Evolutionary conservation across 2,329 filamentous ascomycete species (phyloP), one percentile per base, ranked within the genome.

Genomic region (Epichloe elymi): DNA sequence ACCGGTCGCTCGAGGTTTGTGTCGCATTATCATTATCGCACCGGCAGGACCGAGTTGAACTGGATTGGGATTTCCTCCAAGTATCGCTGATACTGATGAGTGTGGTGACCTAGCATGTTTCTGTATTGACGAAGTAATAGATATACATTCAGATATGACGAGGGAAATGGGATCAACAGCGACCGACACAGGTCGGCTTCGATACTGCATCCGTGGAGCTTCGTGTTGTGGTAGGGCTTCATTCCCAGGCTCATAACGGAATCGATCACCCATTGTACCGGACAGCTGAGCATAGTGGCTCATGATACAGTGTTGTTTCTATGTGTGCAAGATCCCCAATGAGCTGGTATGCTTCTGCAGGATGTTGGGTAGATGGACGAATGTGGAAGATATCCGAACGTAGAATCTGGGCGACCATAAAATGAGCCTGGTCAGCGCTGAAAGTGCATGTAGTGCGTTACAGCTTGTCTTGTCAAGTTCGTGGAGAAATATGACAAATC

Each of bases 81-180:
- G 76, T 54, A 98, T 98, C 49, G 91, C 91, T 38, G 93, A 89
- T 43, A 98, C 93, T 5, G 90, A 96, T 12, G 90, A 95, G 66
- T 97, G 90, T 46, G 89, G 88, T 76, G 91, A 97, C 57, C 93
- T 86, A 57, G 89, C 86, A 78, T 96, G 85, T 72, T 98, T 98
- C 63, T 95, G 90, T 79, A 98, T 96, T 54, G 90, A 89, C 55
- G 91, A 96, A 14, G 93, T 97, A 70, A 98, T 91, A 44, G 90
- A 91, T 65, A 97, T 97, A 69, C 93, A 98, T 82, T 98, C 93
- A 69, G 91, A 95, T 56, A 95, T 95, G 57, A 98, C 89, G 60
- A 98, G 74, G 46, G 89, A 90, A 52, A 95, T 84, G 1, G 90
- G 89, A 62, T 95, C 88, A 58, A 95, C 85, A 42, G 90, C 88